Evolutionary conservation across 2,329 filamentous ascomycete species (phyloP), one percentile per base, ranked within the genome.

Genomic region (Myriosclerotinia scirpicola): DNA sequence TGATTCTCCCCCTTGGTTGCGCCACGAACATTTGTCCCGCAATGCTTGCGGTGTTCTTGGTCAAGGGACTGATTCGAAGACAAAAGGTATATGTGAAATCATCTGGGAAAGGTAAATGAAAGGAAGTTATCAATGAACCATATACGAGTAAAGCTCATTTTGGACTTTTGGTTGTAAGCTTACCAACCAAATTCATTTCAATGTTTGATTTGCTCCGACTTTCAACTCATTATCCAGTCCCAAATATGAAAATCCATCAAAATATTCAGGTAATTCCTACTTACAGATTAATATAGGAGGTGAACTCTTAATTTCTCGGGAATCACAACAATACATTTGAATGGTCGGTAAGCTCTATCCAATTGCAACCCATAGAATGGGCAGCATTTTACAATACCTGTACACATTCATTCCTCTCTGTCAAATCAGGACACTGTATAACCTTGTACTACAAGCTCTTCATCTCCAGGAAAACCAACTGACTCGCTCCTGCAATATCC

Each of bases 371-470:
- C 34, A 26, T 40, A 26, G 68, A 76, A 46, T 85, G 83, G 83
- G 81, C 81, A 0, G 83, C 83, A 0, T 85, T 85, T 75, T 83
- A 83, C 71, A 78, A 79, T 64, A 81, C 84, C 71, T 84, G 81
- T 69, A 80, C 84, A 67, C 83, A 85, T 64, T 81, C 85, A 68
- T 80, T 85, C 1, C 70, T 80, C 0, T 78, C 81, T 17, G 80
- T 88, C 7, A 82, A 76, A 0, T 69, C 75, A 1, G 85, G 85
- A 0, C 79, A 87, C 66, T 81, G 84, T 0, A 68, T 88, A 20
- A 87, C 83, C 0, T 73, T 89, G 30, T 88, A 85, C 0, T 88
- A 88, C 75, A 87, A 87, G 67, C 76, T 89, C 1, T 86, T 80
- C 68, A 75, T 79, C 14, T 75, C 76, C 2, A 73, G 76, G 30